Conservation (phyloP, 2,329 filamentous ascomycete genomes). For the Aspergillus fumigatiaffinis region DNA sequence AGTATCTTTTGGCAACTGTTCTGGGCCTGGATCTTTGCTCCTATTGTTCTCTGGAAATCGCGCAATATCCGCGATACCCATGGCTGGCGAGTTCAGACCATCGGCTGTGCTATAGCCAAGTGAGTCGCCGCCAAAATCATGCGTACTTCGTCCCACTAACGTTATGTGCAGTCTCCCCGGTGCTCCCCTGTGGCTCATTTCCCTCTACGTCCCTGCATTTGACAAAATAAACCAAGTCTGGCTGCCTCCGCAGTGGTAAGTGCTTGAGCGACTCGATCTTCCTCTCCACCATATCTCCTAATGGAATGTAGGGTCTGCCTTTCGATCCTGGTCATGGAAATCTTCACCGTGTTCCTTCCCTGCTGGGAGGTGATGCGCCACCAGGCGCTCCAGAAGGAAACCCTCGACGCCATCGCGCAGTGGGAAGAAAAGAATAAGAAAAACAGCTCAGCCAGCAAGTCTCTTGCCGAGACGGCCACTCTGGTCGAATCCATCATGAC, state of each 20-base stretch:
- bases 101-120: constrained; percentile 46
- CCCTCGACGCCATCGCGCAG: constrained; percentile 33
- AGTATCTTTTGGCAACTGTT: constrained; percentile 30
- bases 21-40: constrained; percentile 20
- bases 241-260: constrained; percentile 61
- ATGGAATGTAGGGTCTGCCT: constrained; percentile 44
- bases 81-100: constrained; percentile 63
- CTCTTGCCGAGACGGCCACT: constrained; percentile 26
- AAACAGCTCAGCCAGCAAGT: constrained; percentile 19
- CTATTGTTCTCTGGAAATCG: constrained; percentile 54
- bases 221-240: constrained; percentile 52
- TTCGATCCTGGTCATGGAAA: constrained; percentile 60
- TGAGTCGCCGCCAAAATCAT: constrained; percentile 23
- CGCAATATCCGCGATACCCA: constrained; percentile 61
- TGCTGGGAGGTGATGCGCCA: constrained; percentile 52
- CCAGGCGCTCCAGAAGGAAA: constrained; percentile 30
- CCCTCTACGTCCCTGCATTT: constrained; percentile 53
- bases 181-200: constrained; percentile 62
- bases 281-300: not conserved
- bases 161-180: constrained; percentile 52
- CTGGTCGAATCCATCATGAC: constrained; percentile 27
- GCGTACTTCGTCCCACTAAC: not conserved
- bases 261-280: constrained; percentile 4
- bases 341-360: constrained; percentile 62
- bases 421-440: constrained; percentile 36